Evolutionary conservation across 176 grass and related monocot genomes (phyloP).

Genomic region (Eragrostis curvula): DNA sequence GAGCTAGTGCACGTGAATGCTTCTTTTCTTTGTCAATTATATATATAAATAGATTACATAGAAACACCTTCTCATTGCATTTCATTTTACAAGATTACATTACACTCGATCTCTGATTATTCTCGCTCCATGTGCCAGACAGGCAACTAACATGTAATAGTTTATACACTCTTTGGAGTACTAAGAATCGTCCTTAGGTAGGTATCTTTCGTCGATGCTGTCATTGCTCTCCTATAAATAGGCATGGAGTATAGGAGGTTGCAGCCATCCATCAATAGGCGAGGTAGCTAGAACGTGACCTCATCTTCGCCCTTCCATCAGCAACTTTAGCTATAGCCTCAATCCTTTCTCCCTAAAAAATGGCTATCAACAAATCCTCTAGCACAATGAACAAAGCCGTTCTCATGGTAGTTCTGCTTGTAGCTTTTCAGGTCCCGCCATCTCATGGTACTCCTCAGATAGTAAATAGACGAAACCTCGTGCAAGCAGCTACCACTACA

Average conservation of each 20-base stretch:
- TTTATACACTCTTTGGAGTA: not conserved
- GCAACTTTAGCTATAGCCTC: not conserved
- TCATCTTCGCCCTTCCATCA: not conserved
- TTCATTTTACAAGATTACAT: not conserved
- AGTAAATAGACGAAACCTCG: not conserved
- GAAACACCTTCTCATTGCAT: not conserved
- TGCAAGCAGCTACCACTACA: not conserved
- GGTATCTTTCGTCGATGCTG: not conserved
- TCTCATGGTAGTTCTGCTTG: constrained; percentile 14
- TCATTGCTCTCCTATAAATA: constrained; percentile 37
- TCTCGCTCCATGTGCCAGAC: constrained; percentile 9
- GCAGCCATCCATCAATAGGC: not conserved
- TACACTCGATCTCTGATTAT: not conserved
- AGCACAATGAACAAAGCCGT: not conserved
- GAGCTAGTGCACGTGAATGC: too few relatives aligned
- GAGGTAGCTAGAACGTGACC: not conserved
- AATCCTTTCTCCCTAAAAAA: not conserved
- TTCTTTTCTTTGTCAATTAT: too few relatives aligned
- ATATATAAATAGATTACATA: too few relatives aligned
- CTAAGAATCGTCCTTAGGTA: not conserved
- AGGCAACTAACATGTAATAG: not conserved
- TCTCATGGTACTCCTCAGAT: constrained; percentile 9
- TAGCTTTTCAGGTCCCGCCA: constrained; percentile 3
- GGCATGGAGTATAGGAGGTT: not conserved
- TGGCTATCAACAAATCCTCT: constrained; percentile 19